A percentile compares a stretch with the other conserved stretches of the same genome.
These are phyloP conservation scores for Pinus albicaulis DNA, from an alignment of 75 land plant species.

Conservation along the genomic window DNA sequence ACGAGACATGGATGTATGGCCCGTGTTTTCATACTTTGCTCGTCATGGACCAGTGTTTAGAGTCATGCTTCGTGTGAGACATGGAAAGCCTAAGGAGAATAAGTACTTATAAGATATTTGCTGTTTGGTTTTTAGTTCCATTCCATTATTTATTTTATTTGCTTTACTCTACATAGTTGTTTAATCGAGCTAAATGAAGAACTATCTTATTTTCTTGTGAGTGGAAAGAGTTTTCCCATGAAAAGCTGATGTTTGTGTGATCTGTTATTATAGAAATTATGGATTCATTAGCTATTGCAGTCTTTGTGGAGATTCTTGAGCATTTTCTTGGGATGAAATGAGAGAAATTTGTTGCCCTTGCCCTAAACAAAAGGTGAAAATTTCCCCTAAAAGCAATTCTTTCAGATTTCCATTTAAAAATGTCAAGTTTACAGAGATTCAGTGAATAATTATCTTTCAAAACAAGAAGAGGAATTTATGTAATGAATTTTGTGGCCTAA, in stretches of 20 bases:
- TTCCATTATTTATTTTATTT: not conserved
- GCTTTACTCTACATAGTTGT: not conserved
- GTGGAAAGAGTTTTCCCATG: not conserved
- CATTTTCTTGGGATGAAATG: conserved; percentile 67
- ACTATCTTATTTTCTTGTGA: not conserved
- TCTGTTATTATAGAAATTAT: conserved; percentile 60
- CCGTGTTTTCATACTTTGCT: conserved; percentile 90
- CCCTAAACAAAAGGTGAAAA: conserved; percentile 25
- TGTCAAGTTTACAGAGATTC: not conserved
- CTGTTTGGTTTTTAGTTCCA: not conserved
- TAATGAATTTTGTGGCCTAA: too few relatives aligned
- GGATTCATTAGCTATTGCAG: conserved; percentile 77
- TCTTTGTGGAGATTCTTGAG: conserved; percentile 74
- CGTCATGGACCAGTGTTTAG: conserved; percentile 95
- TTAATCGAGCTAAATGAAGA: not conserved
- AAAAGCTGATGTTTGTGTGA: not conserved
- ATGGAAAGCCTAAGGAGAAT: conserved; percentile 41
- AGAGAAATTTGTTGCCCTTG: conserved; percentile 61
- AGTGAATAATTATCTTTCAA: not conserved
- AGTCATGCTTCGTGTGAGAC: conserved; percentile 66
- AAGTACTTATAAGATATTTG: conserved; percentile 26
- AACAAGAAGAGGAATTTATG: not conserved
- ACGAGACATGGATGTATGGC: conserved; percentile 54
- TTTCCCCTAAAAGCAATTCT: not conserved
- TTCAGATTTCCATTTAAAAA: not conserved